Percentiles rank a stretch among this genome's conserved stretches.
These are phyloP conservation scores for Flaveria trinervia DNA, from an alignment of 129 eudicot genomes.

Conservation along the genomic window DNA sequence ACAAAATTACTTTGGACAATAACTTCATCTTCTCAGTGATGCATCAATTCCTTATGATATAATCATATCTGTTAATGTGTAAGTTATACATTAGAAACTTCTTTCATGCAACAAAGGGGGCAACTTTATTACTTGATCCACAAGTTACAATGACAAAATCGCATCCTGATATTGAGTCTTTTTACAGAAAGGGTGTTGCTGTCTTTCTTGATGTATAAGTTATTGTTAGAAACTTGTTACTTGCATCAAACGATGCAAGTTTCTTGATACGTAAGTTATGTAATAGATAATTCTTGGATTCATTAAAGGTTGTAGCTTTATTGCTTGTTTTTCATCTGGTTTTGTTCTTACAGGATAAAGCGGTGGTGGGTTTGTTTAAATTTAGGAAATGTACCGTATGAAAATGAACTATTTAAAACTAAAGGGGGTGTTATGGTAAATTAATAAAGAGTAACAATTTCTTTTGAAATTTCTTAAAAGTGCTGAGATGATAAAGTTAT, in stretches of 20 bases:
- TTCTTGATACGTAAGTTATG: constrained; percentile 29
- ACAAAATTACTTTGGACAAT: constrained; percentile 62
- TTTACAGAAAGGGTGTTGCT: constrained; percentile 3
- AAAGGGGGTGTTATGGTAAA: background rate
- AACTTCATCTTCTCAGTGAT: constrained; percentile 49
- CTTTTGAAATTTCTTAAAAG: background rate
- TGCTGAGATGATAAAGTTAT: background rate
- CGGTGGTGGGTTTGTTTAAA: background rate
- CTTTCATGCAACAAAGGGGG: constrained; percentile 33
- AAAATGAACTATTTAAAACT: background rate
- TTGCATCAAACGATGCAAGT: constrained; percentile 40
- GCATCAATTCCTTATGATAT: constrained; percentile 16
- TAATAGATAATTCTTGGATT: constrained; percentile 12
- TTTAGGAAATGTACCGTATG: background rate
- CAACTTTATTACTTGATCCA: constrained; percentile 18
- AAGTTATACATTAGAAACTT: constrained; percentile 29
- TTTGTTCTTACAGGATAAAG: background rate
- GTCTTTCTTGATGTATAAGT: constrained; percentile 25
- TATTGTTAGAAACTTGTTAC: constrained; percentile 25
- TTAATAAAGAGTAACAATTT: background rate
- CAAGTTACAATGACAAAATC: constrained; percentile 8
- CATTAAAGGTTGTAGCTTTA: constrained; percentile 20
- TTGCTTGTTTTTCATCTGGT: constrained; percentile 14
- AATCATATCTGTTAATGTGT: constrained; percentile 19
- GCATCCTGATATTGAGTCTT: background rate